Evolutionary conservation across 139 green algal species (phyloP), one percentile per base, ranked within the genome.

Genomic region (Edaphochlamys debaryana): DNA sequence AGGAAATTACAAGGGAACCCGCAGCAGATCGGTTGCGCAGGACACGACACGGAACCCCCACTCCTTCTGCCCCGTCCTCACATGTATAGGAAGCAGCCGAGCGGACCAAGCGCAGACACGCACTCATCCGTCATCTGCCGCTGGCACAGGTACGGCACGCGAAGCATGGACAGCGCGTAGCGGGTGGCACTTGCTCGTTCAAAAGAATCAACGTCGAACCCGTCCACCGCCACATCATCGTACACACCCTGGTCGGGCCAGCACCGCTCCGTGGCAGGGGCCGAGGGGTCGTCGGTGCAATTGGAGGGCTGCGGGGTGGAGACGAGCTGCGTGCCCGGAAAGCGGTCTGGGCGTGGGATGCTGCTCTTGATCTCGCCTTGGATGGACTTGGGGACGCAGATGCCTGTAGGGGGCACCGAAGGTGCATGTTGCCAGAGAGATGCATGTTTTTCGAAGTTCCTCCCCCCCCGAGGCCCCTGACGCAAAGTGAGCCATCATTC

Each of bases 181-280:
- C 19, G 75, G 2, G 60, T 71, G 2, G 75, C 75, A 6, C 40
- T 81, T 3, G 75, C 60, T 4, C 75, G 60, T 2, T 60, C 75
- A 48, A 81, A 81, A 0, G 60, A 41, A n/a, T 81, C 75, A 2
- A 81, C 63, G 42, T 81, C 75, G 32, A 71, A 71, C 1, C 75
- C 60, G 0, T 38, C 58, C 60, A 81, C 75, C 17, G 75, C 75
- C 22, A 81, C 60, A n/a, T 81, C 75, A 5, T 27, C 29, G 30
- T 81, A 81, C 20, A 72, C 42, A 19, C 75, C 75, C 60, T 58
- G n/a, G 75, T 81, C 75, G 5, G 75, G 75, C 75, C 75, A 81
- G 60, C 75, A 81, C n/a, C 75, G 75, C 30, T 38, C 54, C 9
- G 69, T 58, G 8, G 60, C 41, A 40, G 75, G 60, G 40, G 50